phyloP scores from a whole-genome alignment of 768 basidiomycete species.

The Suillus cothurnatus region DNA sequence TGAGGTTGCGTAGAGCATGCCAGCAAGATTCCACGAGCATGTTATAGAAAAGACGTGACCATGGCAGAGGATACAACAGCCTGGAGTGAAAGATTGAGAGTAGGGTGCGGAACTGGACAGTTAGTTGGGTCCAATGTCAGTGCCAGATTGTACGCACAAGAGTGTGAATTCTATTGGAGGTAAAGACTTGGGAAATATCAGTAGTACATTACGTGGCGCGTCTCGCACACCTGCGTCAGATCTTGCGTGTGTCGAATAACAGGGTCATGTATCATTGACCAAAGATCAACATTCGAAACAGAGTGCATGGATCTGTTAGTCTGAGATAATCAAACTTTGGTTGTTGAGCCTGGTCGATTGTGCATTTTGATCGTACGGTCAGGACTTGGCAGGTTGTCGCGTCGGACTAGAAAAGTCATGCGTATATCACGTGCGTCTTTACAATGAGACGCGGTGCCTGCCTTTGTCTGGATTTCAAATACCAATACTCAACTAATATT shows the following conservation, averaged over 20 bases:
- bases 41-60: constrained; percentile 37
- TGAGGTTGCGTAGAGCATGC: constrained; percentile 19
- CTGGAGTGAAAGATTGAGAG: no score
- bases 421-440: not conserved
- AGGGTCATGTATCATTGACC: not conserved
- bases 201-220: no score
- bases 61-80: no score
- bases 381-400: not conserved
- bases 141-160: no score
- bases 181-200: no score
- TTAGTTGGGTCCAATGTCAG: no score
- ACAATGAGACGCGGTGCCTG: not conserved
- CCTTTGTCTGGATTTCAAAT: not conserved
- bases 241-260: no score
- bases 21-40: constrained; percentile 34
- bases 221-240: no score
- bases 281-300: not conserved
- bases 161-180: no score
- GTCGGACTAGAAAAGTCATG: not conserved
- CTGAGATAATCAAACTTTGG: not conserved
- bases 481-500: not conserved
- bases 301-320: not conserved
- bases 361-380: no score
- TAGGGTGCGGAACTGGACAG: no score
- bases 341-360: no score